Evolutionary conservation across 371 early-diverging fungal genomes (phyloP), one percentile per base, ranked within the genome.

Genomic region (Amoeboaphelidium protococcarum): DNA sequence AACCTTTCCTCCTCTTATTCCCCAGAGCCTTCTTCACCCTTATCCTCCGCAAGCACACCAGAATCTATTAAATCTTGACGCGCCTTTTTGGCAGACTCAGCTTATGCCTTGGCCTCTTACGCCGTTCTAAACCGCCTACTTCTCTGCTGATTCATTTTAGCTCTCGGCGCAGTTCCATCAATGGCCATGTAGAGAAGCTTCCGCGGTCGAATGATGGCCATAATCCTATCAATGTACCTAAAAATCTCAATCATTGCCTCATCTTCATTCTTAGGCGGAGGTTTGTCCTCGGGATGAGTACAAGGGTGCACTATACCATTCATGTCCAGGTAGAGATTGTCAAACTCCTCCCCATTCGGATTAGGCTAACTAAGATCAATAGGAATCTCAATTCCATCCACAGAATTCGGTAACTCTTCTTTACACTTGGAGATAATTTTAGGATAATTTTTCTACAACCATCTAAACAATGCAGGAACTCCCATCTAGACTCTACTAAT

Each of bases 131-230:
- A 99, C 42, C 99, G 72, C 42, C 99, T 72, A 10, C 86, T 73
- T 41, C 99, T 12, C 40, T 66, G 99, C 61, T 99, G 99, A 58
- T 95, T 94, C 87, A 98, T 89, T 63, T 99, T 99, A 25, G 98
- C 97, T 46, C 95, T 64, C 2, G 99, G 99, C 0, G 99, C 99
- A 3, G 44, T 10, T 10, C 65, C 78, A 55, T 77, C 78, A 12
- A 73, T 65, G 20, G 76, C 70, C 57, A 78, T 63, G 54, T 71
- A 73, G 42, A 78, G 56, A 16, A 74, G 44, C 50, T 71, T 69
- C 42, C 49, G 56, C 6, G 78, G 78, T 45, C 55, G 55, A 16
- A 66, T 59, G 50, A 55, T 58, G 22, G 54, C 43, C 26, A 76
- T 63, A 2, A 78, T 27, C 37, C 61, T 56, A 46, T 74, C 73